Evolutionary conservation across 306 rosid species (phyloP), one percentile per base, ranked within the genome.

Genomic region (Carpinus viminea): DNA sequence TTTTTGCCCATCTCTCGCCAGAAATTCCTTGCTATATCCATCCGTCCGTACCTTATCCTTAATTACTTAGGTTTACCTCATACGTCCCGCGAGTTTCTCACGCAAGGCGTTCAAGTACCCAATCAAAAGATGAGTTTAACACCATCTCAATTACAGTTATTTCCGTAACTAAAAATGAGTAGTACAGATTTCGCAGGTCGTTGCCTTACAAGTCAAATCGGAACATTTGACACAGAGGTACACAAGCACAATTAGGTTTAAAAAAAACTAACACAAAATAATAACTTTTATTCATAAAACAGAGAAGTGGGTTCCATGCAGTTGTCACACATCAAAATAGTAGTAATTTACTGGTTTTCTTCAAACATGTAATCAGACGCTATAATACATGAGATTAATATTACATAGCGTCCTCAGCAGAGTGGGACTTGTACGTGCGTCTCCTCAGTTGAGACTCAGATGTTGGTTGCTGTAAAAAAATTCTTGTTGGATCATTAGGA

Each of bases 401-500:
- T 82, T 78, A 83, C 75, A 92, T 69, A 45, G 73, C 79, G 72
- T 85, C 71, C 78, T 87, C 93, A 16, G 72, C 82, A 16, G 94
- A 72, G 73, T 87, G 91, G 79, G 96, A 78, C 76, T 87, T 93
- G 86, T 96, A 96, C 1, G 96, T 88, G 50, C 99, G 96, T 76
- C 99, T 91, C 93, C 99, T 88, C 46, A 96, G 89, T 84, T 93
- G 92, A 74, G 96, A 89, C 72, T 92, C 98, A 0, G 92, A 16
- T 51, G 86, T 82, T 53, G 98, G 99, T 85, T 96, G 99, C 86
- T 96, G 99, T 86, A 96, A 78, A 93, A 90, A 96, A 77, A 96
- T 96, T 75, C 65, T 96, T 0, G 99, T 96, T 18, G 99, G 99
- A 89, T 96, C 98, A 74, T 90, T 93, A 13, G 99, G 99, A 81